Evolutionary conservation across 2,329 filamentous ascomycete genomes (phyloP), one percentile per base, ranked within the genome.

Genomic region (Clonostachys rosea): DNA sequence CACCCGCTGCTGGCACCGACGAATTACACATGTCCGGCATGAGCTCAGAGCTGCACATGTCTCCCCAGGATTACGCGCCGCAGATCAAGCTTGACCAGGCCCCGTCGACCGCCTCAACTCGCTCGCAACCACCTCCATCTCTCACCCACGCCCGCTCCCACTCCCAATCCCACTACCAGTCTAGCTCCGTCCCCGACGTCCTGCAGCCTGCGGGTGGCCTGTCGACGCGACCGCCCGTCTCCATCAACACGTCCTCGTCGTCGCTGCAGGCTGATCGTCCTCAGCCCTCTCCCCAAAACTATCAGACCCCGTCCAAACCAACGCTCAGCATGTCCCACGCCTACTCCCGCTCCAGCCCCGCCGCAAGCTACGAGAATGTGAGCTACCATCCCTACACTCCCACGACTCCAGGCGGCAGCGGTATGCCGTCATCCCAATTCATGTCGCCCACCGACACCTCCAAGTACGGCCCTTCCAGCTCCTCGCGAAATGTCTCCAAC

Each of bases 301-400:
- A 83, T 60, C 73, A 78, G 41, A 76, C 82, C 24, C 81, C 86
- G 40, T 80, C 83, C 43, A 84, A 87, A 61, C 80, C 86, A 18
- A 78, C 83, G 40, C 72, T 87, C 59, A 81, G 71, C 64, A 65
- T 79, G 63, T 78, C 86, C 40, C 89, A 92, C 63, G 80, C 76
- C 61, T 92, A 95, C 68, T 91, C 91, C 43, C 81, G 89, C 58
- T 94, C 90, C 48, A 96, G 90, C 66, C 90, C 91, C 44, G 83
- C 85, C 41, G 73, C 73, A 44, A 68, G 70, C 49, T 83, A 79
- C 62, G 79, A 84, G 51, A 63, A 67, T 41, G 63, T 73, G 41
- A 78, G 83, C 50, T 83, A 81, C 59, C 65, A 72, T 36, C 71
- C 79, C 43, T 84, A 82, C 58, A 77, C 76, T 39, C 77, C 79